These are phyloP conservation scores for Gnaphalium uliginosum DNA, from an alignment of 129 eudicot species.

Conservation along the genomic window DNA sequence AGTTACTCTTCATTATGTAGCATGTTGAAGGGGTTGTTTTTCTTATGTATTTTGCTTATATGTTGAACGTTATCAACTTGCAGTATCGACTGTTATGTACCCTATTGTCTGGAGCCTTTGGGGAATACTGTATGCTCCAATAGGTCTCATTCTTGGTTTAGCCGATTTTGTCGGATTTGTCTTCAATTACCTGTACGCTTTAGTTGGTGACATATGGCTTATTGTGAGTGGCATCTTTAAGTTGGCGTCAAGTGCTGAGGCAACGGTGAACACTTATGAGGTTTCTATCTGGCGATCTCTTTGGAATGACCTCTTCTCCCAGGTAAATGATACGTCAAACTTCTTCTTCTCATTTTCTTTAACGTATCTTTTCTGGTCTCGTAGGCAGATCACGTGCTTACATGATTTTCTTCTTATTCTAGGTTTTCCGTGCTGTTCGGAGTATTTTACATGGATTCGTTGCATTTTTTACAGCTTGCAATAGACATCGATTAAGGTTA, in stretches of 20 bases:
- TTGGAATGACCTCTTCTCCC: slow-evolving; percentile 89
- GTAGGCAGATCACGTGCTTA: slow-evolving; percentile 17
- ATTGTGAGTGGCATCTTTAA: slow-evolving; percentile 47
- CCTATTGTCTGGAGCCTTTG: slow-evolving; percentile 74
- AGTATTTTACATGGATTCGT: slow-evolving; percentile 86
- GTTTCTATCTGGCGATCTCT: slow-evolving; percentile 91
- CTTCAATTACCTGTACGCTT: slow-evolving; percentile 41
- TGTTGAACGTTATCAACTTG: slow-evolving; percentile 6
- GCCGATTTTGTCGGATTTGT: slow-evolving; percentile 46
- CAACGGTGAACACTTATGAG: slow-evolving; percentile 67
- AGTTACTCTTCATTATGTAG: slow-evolving; percentile 14
- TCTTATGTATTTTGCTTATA: slow-evolving; percentile 15
- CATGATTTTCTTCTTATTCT: slow-evolving; percentile 5
- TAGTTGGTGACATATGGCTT: slow-evolving; percentile 48
- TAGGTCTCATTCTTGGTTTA: slow-evolving; percentile 62
- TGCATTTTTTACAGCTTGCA: slow-evolving; percentile 86
- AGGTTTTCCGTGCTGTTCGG: slow-evolving; percentile 89
- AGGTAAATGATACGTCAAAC: slow-evolving; percentile 41
- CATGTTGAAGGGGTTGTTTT: not conserved
- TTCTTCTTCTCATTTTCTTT: not conserved
- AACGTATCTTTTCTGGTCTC: not conserved
- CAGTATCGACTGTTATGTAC: slow-evolving; percentile 62
- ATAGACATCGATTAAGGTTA: slow-evolving; percentile 94
- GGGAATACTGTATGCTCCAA: slow-evolving; percentile 74
- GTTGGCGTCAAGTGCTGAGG: slow-evolving; percentile 65